Evolutionary conservation across 225 moss, liverwort and hornwort species (phyloP).

Genomic region (Climacium dendroides): DNA sequence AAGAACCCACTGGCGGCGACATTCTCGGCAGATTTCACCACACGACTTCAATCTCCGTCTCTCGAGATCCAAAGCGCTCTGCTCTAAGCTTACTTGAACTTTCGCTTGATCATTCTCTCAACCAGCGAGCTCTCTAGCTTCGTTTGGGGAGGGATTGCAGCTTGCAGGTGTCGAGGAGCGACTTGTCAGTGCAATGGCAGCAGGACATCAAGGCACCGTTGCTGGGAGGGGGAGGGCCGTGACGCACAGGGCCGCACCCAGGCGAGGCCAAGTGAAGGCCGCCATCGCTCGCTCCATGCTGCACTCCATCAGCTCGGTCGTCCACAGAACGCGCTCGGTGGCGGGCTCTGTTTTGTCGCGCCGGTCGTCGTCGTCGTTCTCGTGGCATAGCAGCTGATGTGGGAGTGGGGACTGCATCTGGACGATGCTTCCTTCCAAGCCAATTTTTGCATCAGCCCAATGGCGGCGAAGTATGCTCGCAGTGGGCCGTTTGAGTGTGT

Average conservation of each 20-base stretch:
- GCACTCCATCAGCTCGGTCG: not conserved
- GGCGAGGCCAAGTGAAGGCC: slow-evolving; percentile 43
- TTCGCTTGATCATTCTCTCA: not conserved
- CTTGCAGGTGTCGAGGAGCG: not conserved
- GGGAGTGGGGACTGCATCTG: not conserved
- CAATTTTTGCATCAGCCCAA: not conserved
- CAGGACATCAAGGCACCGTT: not conserved
- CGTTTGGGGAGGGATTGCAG: not conserved
- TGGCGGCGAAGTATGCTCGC: not conserved
- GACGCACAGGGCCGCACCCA: not conserved
- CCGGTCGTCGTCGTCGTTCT: not conserved
- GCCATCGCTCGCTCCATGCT: slow-evolving; percentile 28
- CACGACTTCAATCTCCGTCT: not conserved
- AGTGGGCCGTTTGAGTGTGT: not conserved
- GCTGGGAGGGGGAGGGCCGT: not conserved
- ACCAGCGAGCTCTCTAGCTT: not conserved
- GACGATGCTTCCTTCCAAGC: not conserved
- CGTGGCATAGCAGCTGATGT: not conserved
- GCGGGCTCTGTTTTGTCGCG: not conserved
- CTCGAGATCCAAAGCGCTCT: not conserved
- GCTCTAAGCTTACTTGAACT: not conserved
- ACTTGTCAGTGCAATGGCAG: not conserved
- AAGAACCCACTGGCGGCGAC: not conserved
- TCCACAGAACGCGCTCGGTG: not conserved
- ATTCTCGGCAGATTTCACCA: not conserved